These are phyloP conservation scores for Lactifluus piperatus DNA, from an alignment of 768 basidiomycete genomes.

Conservation along the genomic window DNA sequence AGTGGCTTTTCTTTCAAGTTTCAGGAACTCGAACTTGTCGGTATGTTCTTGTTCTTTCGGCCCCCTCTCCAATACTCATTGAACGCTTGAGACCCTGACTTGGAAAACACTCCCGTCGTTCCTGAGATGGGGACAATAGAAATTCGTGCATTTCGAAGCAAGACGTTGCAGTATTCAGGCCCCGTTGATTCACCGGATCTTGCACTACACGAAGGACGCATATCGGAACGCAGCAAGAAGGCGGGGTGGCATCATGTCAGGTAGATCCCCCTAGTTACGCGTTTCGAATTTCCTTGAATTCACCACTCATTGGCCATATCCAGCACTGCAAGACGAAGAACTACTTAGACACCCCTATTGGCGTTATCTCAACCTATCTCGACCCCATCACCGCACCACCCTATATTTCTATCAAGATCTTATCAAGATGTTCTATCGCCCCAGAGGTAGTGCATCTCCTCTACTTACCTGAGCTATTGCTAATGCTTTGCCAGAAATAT, in stretches of 20 bases:
- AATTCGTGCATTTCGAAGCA: constrained; percentile 4
- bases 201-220: background rate
- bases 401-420: background rate
- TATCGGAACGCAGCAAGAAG: constrained; percentile 15
- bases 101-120: constrained; percentile 3
- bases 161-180: too few relatives aligned
- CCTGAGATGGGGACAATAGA: constrained; percentile 13
- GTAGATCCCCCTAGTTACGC: background rate
- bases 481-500: background rate
- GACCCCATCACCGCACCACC: background rate
- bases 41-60: background rate
- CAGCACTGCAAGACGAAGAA: constrained; percentile 10
- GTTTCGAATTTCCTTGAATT: background rate
- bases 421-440: constrained; percentile 11
- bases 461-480: background rate
- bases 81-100: background rate
- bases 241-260: constrained; percentile 13
- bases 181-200: fast-evolving
- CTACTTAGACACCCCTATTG: background rate
- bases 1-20: constrained; percentile 10
- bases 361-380: background rate
- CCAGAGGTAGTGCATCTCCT: background rate
- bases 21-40: constrained; percentile 6
- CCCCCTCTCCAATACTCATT: background rate
- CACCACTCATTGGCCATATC: background rate